These are phyloP conservation scores for Nyssa sinensis DNA, from an alignment of 148 eudicot species.

Conservation along the genomic window DNA sequence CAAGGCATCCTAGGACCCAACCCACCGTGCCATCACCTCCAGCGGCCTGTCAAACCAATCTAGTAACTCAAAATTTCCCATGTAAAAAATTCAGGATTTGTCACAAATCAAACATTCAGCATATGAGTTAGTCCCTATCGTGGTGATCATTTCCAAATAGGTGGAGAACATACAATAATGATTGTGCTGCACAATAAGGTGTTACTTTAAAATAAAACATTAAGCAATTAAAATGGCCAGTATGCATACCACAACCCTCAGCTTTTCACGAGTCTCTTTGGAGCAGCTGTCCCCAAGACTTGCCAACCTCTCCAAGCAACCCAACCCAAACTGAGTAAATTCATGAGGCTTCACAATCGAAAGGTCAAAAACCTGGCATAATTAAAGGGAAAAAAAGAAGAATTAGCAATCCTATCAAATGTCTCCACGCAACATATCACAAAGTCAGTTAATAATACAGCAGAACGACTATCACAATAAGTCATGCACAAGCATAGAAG, in stretches of 20 bases:
- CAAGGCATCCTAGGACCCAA: slow-evolving; percentile 94
- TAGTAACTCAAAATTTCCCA: not conserved
- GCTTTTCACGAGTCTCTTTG: slow-evolving; percentile 66
- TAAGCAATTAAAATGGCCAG: not conserved
- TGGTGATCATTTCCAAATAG: not conserved
- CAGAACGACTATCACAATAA: not conserved
- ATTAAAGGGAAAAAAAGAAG: slow-evolving; percentile 2
- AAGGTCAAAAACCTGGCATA: slow-evolving; percentile 77
- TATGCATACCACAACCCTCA: slow-evolving; percentile 82
- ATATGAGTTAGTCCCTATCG: not conserved
- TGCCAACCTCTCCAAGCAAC: slow-evolving; percentile 88
- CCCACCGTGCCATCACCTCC: slow-evolving; percentile 99
- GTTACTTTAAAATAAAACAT: not conserved
- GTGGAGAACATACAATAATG: not conserved
- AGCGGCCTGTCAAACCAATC: slow-evolving; percentile 65
- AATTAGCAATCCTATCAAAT: not conserved
- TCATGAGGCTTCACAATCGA: slow-evolving; percentile 73
- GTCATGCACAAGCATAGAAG: not conserved
- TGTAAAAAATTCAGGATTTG: not conserved
- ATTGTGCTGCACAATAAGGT: not conserved
- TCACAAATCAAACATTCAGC: not conserved
- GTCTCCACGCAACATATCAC: not conserved
- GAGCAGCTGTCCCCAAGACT: slow-evolving; percentile 68
- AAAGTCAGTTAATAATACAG: not conserved
- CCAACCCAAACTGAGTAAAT: slow-evolving; percentile 76